Percentiles rank a stretch among this genome's conserved stretches.
Evolutionary conservation across 441 rosid species (phyloP).

Genomic region (Dalechampia spathulata): DNA sequence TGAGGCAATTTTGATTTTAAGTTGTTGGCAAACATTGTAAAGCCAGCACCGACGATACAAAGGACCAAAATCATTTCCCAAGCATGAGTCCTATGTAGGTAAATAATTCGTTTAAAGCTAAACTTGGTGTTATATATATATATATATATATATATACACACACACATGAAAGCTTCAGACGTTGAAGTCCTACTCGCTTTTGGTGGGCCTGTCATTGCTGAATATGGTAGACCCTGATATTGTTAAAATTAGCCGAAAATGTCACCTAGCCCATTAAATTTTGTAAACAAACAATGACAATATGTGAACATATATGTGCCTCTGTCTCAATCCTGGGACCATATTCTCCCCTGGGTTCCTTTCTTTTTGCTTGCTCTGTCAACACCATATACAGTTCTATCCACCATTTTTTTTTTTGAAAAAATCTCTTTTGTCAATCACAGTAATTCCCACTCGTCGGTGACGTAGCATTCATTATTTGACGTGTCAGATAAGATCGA

Average conservation of each 20-base stretch:
- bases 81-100: too few species aligned
- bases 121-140: too few species aligned
- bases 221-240: background rate
- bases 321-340: constrained; percentile 6
- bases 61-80: too few species aligned
- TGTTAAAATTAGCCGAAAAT: background rate
- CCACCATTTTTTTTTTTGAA: background rate
- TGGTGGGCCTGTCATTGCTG: background rate
- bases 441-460: background rate
- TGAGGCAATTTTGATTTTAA: constrained; percentile 9
- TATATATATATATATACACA: too few species aligned
- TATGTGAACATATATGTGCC: background rate
- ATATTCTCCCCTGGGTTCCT: background rate
- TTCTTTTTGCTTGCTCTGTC: background rate
- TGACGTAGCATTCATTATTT: too few species aligned
- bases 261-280: background rate
- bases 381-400: background rate
- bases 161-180: background rate
- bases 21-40: background rate
- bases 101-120: too few species aligned
- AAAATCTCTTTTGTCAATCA: constrained; percentile 4
- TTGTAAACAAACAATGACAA: background rate
- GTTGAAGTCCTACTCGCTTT: background rate
- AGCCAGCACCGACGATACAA: background rate
- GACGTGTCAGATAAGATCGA: constrained; percentile 7